Conservation (phyloP, 75 land plant genomes). For the Picea glauca region DNA sequence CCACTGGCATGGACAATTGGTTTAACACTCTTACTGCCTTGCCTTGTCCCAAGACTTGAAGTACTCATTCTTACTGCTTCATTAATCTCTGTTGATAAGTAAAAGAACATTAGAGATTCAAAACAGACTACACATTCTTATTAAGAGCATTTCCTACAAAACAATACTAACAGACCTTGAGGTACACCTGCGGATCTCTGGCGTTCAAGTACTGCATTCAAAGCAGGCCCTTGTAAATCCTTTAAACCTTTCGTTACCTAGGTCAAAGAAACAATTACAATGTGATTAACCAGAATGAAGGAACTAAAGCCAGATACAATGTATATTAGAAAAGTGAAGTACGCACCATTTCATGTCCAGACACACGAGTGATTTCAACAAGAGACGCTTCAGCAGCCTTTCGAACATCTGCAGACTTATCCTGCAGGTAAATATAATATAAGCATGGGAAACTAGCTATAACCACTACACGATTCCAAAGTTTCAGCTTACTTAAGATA, state of each 20-base stretch:
- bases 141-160: background rate
- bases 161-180: conserved; percentile 46
- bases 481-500: background rate
- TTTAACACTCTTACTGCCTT: conserved; percentile 36
- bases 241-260: conserved; percentile 65
- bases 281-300: background rate
- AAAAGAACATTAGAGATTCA: background rate
- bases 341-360: conserved; percentile 76
- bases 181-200: conserved; percentile 49
- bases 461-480: background rate
- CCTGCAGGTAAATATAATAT: conserved; percentile 38
- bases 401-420: conserved; percentile 93
- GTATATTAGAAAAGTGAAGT: background rate
- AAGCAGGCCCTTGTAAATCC: conserved; percentile 76
- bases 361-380: conserved; percentile 65
- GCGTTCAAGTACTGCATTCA: conserved; percentile 66
- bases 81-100: conserved; percentile 24
- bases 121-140: background rate
- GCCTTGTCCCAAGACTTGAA: conserved; percentile 23
- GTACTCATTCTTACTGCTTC: conserved; percentile 26
- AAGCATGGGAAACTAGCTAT: background rate
- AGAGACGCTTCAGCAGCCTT: conserved; percentile 84
- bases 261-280: background rate
- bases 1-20: conserved; percentile 18
- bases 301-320: background rate